Evolutionary conservation across 2,329 filamentous ascomycete species (phyloP).

Genomic region (Madurella fahalii): DNA sequence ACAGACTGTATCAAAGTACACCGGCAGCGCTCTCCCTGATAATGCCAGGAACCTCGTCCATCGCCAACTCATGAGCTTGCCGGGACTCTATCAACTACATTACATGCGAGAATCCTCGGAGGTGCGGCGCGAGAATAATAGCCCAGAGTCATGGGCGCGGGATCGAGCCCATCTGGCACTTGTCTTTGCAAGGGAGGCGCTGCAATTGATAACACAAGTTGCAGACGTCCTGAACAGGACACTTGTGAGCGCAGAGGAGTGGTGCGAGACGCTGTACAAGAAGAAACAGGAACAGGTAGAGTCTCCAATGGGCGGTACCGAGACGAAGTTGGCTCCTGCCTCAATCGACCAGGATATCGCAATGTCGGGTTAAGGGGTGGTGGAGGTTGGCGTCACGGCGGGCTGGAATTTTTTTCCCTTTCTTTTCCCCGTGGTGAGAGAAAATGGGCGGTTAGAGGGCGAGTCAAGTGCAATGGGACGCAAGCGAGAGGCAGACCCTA

Average conservation of each 20-base stretch:
- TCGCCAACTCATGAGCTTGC: constrained; percentile 77
- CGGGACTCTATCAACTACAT: constrained; percentile 75
- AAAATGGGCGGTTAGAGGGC: background rate
- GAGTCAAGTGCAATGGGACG: too few relatives aligned
- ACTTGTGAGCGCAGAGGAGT: constrained; percentile 83
- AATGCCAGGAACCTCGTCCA: constrained; percentile 82
- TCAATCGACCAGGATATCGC: constrained; percentile 2
- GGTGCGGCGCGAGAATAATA: constrained; percentile 33
- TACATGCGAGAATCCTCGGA: constrained; percentile 37
- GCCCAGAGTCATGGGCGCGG: constrained; percentile 41
- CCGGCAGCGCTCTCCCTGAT: constrained; percentile 84
- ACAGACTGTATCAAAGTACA: constrained; percentile 81
- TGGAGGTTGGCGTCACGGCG: background rate
- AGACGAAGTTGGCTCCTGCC: background rate
- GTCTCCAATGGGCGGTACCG: constrained; percentile 3
- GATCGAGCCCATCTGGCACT: constrained; percentile 72
- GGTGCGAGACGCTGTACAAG: constrained; percentile 74
- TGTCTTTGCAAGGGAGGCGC: constrained; percentile 79
- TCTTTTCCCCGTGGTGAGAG: background rate
- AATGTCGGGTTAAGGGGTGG: constrained; percentile 13
- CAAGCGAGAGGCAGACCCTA: background rate
- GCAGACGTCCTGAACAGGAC: constrained; percentile 84
- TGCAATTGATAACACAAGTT: constrained; percentile 93
- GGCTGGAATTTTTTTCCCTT: background rate
- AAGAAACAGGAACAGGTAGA: constrained; percentile 25